A percentile compares a stretch with the other conserved stretches of the same genome.
These are phyloP conservation scores for Acanthamoeba quina DNA, from an alignment of 208 protist genomes.

Conservation along the genomic window DNA sequence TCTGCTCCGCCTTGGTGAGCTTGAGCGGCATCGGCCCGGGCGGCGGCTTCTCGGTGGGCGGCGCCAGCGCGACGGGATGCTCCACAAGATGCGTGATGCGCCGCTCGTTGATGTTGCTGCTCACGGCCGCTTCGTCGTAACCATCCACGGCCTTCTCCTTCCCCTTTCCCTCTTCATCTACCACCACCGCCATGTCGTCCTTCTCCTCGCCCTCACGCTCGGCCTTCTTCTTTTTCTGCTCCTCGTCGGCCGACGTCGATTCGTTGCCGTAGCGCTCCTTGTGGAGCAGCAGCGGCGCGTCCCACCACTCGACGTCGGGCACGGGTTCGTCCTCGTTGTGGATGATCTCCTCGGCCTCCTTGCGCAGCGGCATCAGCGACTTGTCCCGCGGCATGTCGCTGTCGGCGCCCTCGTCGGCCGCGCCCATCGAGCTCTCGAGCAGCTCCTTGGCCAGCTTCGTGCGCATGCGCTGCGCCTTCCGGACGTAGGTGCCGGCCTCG, in stretches of 20 bases:
- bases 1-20: constrained; percentile 77
- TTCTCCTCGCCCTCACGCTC: background rate
- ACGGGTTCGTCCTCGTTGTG: constrained; percentile 56
- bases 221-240: background rate
- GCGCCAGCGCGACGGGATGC: constrained; percentile 76
- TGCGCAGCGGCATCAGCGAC: constrained; percentile 5
- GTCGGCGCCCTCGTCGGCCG: background rate
- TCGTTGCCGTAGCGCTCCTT: constrained; percentile 22
- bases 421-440: background rate
- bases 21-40: constrained; percentile 71
- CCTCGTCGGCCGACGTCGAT: background rate
- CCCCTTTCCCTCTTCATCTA: background rate
- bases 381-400: background rate
- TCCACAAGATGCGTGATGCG: constrained; percentile 79
- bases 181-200: background rate
- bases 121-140: background rate
- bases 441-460: constrained; percentile 64
- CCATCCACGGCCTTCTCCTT: background rate
- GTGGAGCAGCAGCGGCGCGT: constrained; percentile 36
- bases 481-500: constrained; percentile 57
- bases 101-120: background rate
- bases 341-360: constrained; percentile 47
- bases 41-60: constrained; percentile 28
- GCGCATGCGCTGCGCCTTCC: constrained; percentile 66
- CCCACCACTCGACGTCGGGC: constrained; percentile 79